Conservation (phyloP, 2,329 filamentous ascomycete genomes). For the Bertia moriformis region DNA sequence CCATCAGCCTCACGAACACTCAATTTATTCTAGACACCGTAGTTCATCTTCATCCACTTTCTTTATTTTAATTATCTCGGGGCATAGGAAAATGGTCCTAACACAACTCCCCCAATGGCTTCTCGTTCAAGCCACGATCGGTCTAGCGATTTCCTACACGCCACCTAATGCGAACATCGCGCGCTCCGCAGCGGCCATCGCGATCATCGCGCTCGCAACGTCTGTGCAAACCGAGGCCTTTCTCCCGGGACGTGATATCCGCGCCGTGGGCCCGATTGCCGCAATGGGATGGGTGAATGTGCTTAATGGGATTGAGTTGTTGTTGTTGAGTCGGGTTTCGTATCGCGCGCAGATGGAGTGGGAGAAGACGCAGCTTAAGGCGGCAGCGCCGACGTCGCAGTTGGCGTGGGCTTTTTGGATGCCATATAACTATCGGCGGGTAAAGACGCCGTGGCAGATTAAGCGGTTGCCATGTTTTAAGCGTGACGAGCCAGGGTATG, state of each 20-base stretch:
- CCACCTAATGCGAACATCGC: neutral
- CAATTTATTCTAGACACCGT: no score
- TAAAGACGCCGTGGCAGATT: neutral
- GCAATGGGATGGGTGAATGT: neutral
- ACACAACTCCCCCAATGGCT: neutral
- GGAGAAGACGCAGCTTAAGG: no score
- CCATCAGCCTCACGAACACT: no score
- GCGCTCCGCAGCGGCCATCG: neutral
- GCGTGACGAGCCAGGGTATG: no score
- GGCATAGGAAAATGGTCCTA: no score
- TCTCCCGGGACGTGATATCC: neutral
- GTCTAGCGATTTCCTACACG: neutral
- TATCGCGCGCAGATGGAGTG: neutral
- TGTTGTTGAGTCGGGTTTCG: neutral
- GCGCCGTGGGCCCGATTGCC: neutral
- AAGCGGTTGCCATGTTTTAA: no score
- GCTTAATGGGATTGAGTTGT: neutral
- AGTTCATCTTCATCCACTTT: no score
- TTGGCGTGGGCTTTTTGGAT: no score
- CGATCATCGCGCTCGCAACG: neutral
- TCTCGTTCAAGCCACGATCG: neutral
- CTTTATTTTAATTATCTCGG: no score
- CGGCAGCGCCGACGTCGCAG: no score
- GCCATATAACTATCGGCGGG: neutral
- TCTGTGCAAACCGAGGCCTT: neutral